Base-by-base conservation (phyloP, 2,329 filamentous ascomycete genomes). In the Xylariomycetidae sp. region DNA sequence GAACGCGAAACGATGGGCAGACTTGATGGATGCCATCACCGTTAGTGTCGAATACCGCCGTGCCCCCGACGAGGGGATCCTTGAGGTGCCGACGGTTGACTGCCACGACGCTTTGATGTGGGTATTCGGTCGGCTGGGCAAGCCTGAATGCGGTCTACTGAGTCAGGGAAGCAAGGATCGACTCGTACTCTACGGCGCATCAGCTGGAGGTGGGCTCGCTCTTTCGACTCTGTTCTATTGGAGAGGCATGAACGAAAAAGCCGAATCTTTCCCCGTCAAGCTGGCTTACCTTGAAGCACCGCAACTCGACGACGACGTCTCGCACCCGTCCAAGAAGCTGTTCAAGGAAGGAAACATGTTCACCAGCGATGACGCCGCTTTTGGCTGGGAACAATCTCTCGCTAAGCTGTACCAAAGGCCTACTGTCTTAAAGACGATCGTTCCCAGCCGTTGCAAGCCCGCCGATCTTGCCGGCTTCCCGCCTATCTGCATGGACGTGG, bases 291-390 rank as follows among this genome's bases (percentile, higher is more conserved):
- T 46, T 28, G 43, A 46, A 31, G 41, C 43, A 26, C 41, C 41
- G 25, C 41, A 44, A 30, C 36, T 46, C 12, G 43, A 46, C 25
- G 41, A 46, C 19, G 31, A 38, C 12, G 40, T 38, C 29, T 33
- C 41, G 13, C 41, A 41, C 4, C 11, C 16, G 12, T 46, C 41
- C 8, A 36, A 44, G 7, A n/a, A 23, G 6, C 25, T 33, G 17
- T 46, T 42, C 27, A 42, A 33, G 13, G 26, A 36, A 4, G 38
- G 41, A 3, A 44, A 44, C n/a, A 46, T 46, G 43, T 42, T 46
- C 23, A 37, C 30, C 23, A 42, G 34, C 16, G n/a, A 15, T 6
- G 41, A 44, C 29, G 28, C 37, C 5, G 10, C 33, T 9, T 30
- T 31, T 33, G 41, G 41, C 9, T 46, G 43, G 41, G 20, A 34